Percentiles rank a stretch among this genome's conserved stretches.
phyloP scores from a whole-genome alignment of 106 monocot species.

The Allium cepa region DNA sequence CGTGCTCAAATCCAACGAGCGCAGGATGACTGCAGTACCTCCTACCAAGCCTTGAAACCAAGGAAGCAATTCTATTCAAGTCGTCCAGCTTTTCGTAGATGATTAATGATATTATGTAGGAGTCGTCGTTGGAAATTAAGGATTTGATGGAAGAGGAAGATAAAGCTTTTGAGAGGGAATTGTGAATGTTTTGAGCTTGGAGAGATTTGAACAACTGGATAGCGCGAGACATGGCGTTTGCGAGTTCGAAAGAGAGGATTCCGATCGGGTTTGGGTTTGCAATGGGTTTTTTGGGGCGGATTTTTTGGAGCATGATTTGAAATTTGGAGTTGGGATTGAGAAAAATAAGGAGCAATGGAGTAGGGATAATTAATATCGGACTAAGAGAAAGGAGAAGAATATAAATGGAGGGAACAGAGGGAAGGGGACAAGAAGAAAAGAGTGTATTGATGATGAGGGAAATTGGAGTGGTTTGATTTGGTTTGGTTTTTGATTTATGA shows the following conservation, averaged over 20 bases:
- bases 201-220: slow-evolving; percentile 71
- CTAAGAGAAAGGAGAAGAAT: no score
- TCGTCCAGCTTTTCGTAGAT: slow-evolving; percentile 81
- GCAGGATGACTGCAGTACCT: slow-evolving; percentile 60
- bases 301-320: slow-evolving; percentile 30
- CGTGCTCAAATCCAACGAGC: slow-evolving; percentile 84
- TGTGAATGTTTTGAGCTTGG: slow-evolving; percentile 41
- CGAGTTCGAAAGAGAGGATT: slow-evolving; percentile 89
- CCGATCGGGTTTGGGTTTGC: slow-evolving; percentile 25
- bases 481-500: no score
- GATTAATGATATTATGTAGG: slow-evolving; percentile 48
- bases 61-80: slow-evolving; percentile 76
- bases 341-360: background rate
- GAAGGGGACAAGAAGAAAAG: no score
- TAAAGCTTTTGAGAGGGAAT: slow-evolving; percentile 27
- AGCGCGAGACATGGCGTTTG: slow-evolving; percentile 79
- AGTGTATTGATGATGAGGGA: no score
- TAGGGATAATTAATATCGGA: no score
- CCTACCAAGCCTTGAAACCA: slow-evolving; percentile 66
- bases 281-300: slow-evolving; percentile 29
- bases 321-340: background rate
- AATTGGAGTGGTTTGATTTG: no score
- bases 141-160: slow-evolving; percentile 36
- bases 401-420: no score
- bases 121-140: slow-evolving; percentile 48